Percentiles rank a stretch among this genome's conserved stretches.
phyloP scores from a whole-genome alignment of 352 stramenopile genomes.

The Pythium rhizo-oryzae region DNA sequence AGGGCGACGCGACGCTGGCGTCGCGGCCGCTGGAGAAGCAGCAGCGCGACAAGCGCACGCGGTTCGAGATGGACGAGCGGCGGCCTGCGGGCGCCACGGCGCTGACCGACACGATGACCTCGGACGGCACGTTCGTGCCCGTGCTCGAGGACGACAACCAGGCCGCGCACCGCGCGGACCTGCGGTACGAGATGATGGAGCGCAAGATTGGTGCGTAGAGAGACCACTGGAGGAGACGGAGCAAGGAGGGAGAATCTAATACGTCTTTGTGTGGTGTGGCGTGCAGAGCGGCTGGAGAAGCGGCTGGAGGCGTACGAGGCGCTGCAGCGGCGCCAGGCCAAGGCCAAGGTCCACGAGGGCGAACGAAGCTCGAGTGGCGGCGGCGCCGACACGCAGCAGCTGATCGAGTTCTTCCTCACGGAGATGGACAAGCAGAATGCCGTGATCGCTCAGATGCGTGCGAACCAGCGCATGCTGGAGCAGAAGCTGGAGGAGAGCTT shows the following conservation, averaged over 20 bases:
- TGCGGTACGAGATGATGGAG: conserved; percentile 34
- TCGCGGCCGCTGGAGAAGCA: conserved; percentile 2
- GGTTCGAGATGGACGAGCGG: conserved; percentile 31
- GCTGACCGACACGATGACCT: conserved; percentile 32
- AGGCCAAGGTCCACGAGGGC: conserved; percentile 9
- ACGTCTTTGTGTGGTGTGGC: neutral
- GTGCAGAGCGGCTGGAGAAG: conserved; percentile 35
- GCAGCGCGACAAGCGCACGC: conserved; percentile 27
- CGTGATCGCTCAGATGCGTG: conserved; percentile 33
- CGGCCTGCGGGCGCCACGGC: conserved; percentile 14
- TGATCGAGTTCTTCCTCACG: conserved; percentile 50
- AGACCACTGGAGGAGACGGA: neutral
- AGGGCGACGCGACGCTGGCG: neutral
- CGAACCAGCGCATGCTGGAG: conserved; percentile 33
- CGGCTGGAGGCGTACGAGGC: conserved; percentile 39
- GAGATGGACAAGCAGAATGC: conserved; percentile 53
- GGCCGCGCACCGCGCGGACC: conserved; percentile 11
- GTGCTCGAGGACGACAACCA: conserved; percentile 32
- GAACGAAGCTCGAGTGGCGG: neutral
- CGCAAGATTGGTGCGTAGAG: conserved; percentile 30
- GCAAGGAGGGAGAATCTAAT: neutral
- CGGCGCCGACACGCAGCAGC: conserved; percentile 32
- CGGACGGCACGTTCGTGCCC: conserved; percentile 25
- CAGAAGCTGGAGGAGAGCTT: conserved; percentile 32
- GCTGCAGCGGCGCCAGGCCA: conserved; percentile 27